Percentiles rank a stretch among this genome's conserved stretches.
phyloP scores from a whole-genome alignment of 345 rosid species.

The Populus tremula region DNA sequence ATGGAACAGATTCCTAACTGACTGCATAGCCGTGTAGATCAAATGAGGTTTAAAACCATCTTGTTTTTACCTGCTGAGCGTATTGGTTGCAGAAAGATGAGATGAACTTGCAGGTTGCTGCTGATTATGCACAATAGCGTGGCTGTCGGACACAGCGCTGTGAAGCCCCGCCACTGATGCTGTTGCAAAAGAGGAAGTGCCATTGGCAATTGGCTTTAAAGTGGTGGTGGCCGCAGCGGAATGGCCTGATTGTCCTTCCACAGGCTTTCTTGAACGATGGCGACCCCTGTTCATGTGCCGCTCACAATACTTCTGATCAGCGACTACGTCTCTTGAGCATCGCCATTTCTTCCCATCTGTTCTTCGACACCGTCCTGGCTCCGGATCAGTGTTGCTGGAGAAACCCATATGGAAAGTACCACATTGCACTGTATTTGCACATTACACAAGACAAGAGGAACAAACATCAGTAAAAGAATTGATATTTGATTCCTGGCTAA shows the following conservation, averaged over 20 bases:
- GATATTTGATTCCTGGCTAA: not conserved
- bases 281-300: constrained; percentile 98
- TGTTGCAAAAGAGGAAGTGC: constrained; percentile 20
- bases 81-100: constrained; percentile 19
- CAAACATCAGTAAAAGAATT: not conserved
- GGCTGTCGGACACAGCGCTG: constrained; percentile 41
- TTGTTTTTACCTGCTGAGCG: constrained; percentile 30
- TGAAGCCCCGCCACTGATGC: constrained; percentile 32
- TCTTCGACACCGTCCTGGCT: constrained; percentile 94
- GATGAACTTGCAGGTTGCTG: constrained; percentile 40
- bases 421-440: constrained; percentile 55
- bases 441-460: not conserved
- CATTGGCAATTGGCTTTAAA: constrained; percentile 24
- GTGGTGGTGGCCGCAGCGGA: constrained; percentile 45
- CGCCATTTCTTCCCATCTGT: constrained; percentile 99
- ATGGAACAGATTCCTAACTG: not conserved
- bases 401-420: constrained; percentile 78
- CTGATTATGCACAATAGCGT: constrained; percentile 37
- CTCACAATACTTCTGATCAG: constrained; percentile 93
- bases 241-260: constrained; percentile 95
- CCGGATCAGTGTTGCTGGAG: constrained; percentile 78
- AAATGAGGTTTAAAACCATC: not conserved
- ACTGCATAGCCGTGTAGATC: too few relatives aligned
- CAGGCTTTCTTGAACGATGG: constrained; percentile 99
- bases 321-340: constrained; percentile 92